These are phyloP conservation scores for Pseudogymnoascus sp. DNA, from an alignment of 2,329 filamentous ascomycete genomes.

Conservation along the genomic window DNA sequence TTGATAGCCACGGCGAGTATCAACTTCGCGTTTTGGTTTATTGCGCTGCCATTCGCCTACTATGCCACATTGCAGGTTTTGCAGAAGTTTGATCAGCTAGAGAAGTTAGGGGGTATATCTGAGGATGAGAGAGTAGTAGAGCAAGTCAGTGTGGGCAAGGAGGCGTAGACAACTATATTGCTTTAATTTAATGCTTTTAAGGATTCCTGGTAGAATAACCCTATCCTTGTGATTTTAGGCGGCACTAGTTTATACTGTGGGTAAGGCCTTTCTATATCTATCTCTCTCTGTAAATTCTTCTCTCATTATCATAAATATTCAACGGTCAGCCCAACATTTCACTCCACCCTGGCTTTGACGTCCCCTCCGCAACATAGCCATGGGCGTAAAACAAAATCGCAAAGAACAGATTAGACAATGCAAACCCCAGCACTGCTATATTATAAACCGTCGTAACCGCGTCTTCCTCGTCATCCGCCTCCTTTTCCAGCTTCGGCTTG, in stretches of 20 bases:
- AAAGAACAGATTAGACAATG: neutral
- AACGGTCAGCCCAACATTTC: neutral
- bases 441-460: neutral
- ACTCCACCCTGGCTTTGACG: neutral
- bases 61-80: conserved; percentile 39
- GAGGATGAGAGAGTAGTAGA: neutral
- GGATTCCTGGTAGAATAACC: neutral
- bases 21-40: conserved; percentile 38
- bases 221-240: neutral
- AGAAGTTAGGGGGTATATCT: conserved; percentile 13
- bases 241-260: neutral
- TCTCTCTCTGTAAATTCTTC: neutral
- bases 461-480: neutral
- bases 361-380: neutral
- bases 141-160: neutral
- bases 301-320: neutral
- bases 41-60: conserved; percentile 39
- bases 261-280: neutral
- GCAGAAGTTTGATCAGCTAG: conserved; percentile 34
- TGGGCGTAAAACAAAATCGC: neutral
- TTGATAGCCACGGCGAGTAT: conserved; percentile 40
- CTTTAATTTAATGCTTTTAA: neutral
- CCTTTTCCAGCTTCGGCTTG: neutral
- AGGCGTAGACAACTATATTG: neutral
- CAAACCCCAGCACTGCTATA: neutral